Evolutionary conservation across 768 basidiomycete genomes (phyloP).

Genomic region (Leccinum truebloodii): DNA sequence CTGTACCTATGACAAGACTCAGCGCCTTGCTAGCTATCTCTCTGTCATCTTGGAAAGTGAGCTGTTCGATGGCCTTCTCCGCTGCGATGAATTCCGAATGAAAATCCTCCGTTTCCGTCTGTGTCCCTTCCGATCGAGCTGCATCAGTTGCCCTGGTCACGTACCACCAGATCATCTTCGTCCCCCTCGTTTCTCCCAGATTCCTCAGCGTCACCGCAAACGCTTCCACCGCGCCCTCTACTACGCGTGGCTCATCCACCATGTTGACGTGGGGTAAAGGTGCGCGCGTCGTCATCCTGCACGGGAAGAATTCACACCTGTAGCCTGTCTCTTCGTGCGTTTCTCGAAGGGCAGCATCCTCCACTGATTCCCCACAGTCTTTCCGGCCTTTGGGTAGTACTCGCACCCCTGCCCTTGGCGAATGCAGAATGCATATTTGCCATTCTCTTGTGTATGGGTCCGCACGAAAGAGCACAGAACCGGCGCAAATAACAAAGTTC

Average conservation of each 20-base stretch:
- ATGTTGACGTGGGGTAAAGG: slow-evolving; percentile 46
- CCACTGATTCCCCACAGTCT: slow-evolving; percentile 53
- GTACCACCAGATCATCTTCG: slow-evolving; percentile 58
- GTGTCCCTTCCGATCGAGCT: slow-evolving; percentile 41
- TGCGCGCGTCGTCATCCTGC: slow-evolving; percentile 56
- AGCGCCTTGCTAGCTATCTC: slow-evolving; percentile 42
- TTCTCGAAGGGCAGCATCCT: slow-evolving; percentile 55
- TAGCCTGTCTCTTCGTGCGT: slow-evolving; percentile 70
- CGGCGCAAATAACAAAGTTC: slow-evolving; percentile 22
- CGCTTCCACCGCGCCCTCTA: slow-evolving; percentile 32
- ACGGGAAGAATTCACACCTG: slow-evolving; percentile 49
- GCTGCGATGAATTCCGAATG: slow-evolving; percentile 40
- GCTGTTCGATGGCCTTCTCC: slow-evolving; percentile 34
- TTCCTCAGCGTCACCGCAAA: slow-evolving; percentile 37
- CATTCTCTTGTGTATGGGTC: neutral
- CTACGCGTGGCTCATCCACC: slow-evolving; percentile 23
- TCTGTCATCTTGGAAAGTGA: slow-evolving; percentile 41
- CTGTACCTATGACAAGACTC: slow-evolving; percentile 31
- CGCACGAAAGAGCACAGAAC: slow-evolving; percentile 20
- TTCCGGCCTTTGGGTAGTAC: slow-evolving; percentile 66
- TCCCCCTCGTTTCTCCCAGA: slow-evolving; percentile 24
- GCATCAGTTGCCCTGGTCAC: slow-evolving; percentile 38
- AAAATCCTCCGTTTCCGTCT: slow-evolving; percentile 45
- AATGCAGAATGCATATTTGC: slow-evolving; percentile 22
- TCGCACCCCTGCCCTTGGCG: slow-evolving; percentile 18